Evolutionary conservation across 495 filamentous ascomycete species (phyloP), one percentile per base, ranked within the genome.

Genomic region (Sporormia fimetaria): DNA sequence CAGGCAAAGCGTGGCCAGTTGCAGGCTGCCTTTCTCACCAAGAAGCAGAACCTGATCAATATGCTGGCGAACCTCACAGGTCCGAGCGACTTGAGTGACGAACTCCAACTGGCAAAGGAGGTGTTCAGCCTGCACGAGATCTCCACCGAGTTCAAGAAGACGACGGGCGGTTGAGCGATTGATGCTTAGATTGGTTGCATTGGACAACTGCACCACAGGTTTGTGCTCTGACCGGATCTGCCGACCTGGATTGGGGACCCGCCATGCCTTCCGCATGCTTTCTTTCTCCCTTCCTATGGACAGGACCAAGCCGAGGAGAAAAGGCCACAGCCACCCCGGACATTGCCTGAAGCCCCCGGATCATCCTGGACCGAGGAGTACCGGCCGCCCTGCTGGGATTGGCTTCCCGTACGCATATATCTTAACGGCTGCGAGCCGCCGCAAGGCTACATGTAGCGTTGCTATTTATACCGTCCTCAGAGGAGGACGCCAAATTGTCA

Each of bases 41-140:
- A 45, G 39, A 49, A 49, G 36, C 24, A 38, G 18, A 31, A 18
- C 2, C 12, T 56, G 17, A 37, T 42, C 20, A 28, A 42, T 17
- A 28, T 33, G 14, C 29, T 56, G 8, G 27, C 29, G 10, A 42
- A 32, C 10, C 35, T 56, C 23, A 37, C 20, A 24, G 48, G 44
- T n/a, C 52, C 48, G 12, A 40, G 32, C n/a, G 52, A 56, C 20
- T 21, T 54, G 30, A 31, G 31, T 3, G 37, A 46, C 11, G 39
- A 45, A 17, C 25, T 37, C 15, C 47, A 50, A 12, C 27, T 51
- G 23, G 39, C 12, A 21, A 41, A 51, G 28, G 47, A 47, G n/a
- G 9, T 51, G 18, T 33, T 28, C 3, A 21, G 11, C 14, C 42
- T 55, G 10, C 21, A 33, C 21, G 39, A 54, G n/a, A 42, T 49